Conservation (phyloP, 2,329 filamentous ascomycete species). For the Pseudodiploospora longispora region DNA sequence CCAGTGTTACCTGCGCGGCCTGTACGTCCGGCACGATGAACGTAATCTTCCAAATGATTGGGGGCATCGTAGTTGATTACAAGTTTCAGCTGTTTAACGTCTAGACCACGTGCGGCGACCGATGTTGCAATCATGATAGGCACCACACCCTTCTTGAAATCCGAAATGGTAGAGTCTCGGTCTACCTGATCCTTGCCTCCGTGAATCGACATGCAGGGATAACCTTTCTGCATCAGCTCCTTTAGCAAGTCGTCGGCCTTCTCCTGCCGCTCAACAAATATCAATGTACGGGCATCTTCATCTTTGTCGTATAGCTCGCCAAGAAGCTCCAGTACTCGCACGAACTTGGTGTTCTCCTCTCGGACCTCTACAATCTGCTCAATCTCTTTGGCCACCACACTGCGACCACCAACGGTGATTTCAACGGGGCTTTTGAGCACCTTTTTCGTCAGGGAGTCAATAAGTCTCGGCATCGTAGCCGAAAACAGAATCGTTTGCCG, state of each 20-base stretch:
- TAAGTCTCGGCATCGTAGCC: constrained; percentile 88
- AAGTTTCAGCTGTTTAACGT: constrained; percentile 91
- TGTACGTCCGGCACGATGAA: constrained; percentile 87
- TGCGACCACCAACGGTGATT: constrained; percentile 84
- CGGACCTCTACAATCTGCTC: constrained; percentile 87
- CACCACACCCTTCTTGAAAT: constrained; percentile 87
- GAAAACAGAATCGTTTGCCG: constrained; percentile 94
- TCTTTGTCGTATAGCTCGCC: constrained; percentile 81
- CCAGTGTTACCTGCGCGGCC: constrained; percentile 91
- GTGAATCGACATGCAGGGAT: constrained; percentile 88
- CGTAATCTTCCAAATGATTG: constrained; percentile 93
- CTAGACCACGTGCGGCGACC: constrained; percentile 86
- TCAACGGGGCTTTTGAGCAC: constrained; percentile 78
- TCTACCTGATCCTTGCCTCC: constrained; percentile 92
- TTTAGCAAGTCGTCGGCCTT: constrained; percentile 74
- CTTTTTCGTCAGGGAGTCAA: constrained; percentile 85
- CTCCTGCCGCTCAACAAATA: constrained; percentile 90
- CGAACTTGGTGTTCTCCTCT: constrained; percentile 74
- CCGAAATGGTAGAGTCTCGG: constrained; percentile 81
- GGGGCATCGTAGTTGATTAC: constrained; percentile 95
- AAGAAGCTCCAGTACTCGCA: constrained; percentile 74
- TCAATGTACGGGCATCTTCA: constrained; percentile 80
- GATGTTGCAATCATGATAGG: constrained; percentile 92
- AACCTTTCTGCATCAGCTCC: constrained; percentile 74
- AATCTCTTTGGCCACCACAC: constrained; percentile 82